Base-by-base conservation (phyloP, 495 filamentous ascomycete species). In the Neurospora tetraspora region DNA sequence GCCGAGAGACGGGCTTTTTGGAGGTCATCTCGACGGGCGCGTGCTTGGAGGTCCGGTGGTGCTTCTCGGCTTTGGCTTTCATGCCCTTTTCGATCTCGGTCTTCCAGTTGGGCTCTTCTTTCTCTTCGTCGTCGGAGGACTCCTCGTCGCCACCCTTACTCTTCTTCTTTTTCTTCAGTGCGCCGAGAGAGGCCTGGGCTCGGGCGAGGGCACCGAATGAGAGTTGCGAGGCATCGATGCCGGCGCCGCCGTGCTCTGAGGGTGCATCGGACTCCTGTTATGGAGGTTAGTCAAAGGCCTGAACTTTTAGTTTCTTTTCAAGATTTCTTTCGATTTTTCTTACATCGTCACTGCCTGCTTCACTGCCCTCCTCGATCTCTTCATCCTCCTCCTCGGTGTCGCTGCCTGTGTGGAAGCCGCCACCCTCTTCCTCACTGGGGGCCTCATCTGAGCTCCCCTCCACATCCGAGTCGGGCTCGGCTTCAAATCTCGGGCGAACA, bases 161-260 rank as follows among this genome's bases (percentile, higher is more conserved):
- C 72, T 75, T 71, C 65, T n/a, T 36, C 20, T 85, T 82, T 75
- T 81, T 75, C 65, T 68, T 71, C 5, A 71, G 43, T 12, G 71
- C 45, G 39, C 76, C 75, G 45, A 97, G 78, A 0, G 90, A 86
- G 14, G 89, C 88, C 83, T 96, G 91, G 3, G 96, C 96, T 86
- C 92, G 91, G 70, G 91, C 92, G 38, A 99, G 85, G 0, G 93
- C 91, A 70, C 94, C 94, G 79, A 99, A 99, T 39, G 94, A 95
- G 70, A 98, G 81, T 42, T 82, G 81, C 0, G 85, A 80, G 81
- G 81, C 82, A 31, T 79, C 82, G 7, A 78, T 71, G 14, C 76
- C 73, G 43, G 84, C 78, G 70, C 84, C 83, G 14, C 83, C 80
- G 72, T 83, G 76, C 16, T 83, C 80, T 34, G 76, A 77, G 39